phyloP scores from a whole-genome alignment of 495 filamentous ascomycete genomes.

The Aspergillus wentii region DNA sequence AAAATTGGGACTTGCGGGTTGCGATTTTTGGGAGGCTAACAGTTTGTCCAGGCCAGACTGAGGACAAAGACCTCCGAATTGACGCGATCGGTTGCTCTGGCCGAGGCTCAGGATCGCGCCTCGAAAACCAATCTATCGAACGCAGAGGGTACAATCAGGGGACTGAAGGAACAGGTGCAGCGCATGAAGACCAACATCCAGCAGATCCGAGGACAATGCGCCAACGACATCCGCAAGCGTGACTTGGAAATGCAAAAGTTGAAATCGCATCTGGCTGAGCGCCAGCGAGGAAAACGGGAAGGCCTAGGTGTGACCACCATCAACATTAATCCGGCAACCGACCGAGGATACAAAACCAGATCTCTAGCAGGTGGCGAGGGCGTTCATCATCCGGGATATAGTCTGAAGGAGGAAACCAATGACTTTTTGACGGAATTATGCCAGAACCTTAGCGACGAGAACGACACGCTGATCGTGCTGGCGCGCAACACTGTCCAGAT shows the following conservation, averaged over 20 bases:
- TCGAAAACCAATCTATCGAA: slow-evolving; percentile 62
- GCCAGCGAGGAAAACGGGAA: slow-evolving; percentile 45
- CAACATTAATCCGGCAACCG: slow-evolving; percentile 38
- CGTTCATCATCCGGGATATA: slow-evolving; percentile 59
- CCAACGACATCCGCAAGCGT: slow-evolving; percentile 87
- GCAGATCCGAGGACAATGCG: slow-evolving; percentile 81
- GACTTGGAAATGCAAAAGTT: slow-evolving; percentile 83
- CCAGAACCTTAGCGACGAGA: slow-evolving; percentile 87
- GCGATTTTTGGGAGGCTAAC: slow-evolving; percentile 17
- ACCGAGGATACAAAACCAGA: slow-evolving; percentile 27
- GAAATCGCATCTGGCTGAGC: slow-evolving; percentile 72
- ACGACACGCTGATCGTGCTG: slow-evolving; percentile 74
- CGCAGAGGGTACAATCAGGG: slow-evolving; percentile 63
- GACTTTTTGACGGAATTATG: slow-evolving; percentile 87
- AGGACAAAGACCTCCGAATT: slow-evolving; percentile 67
- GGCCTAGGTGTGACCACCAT: slow-evolving; percentile 46
- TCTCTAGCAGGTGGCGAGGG: slow-evolving; percentile 34
- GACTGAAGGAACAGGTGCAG: slow-evolving; percentile 73
- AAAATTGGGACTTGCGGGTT: too few species aligned
- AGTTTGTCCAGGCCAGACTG: slow-evolving; percentile 45
- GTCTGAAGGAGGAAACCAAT: slow-evolving; percentile 79
- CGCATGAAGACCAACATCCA: slow-evolving; percentile 69
- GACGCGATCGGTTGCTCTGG: slow-evolving; percentile 66
- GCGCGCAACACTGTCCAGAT: slow-evolving; percentile 65
- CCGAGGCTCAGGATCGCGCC: slow-evolving; percentile 67